Evolutionary conservation across 2,329 filamentous ascomycete genomes (phyloP), one percentile per base, ranked within the genome.

Genomic region (Ramularia collo-cygni): DNA sequence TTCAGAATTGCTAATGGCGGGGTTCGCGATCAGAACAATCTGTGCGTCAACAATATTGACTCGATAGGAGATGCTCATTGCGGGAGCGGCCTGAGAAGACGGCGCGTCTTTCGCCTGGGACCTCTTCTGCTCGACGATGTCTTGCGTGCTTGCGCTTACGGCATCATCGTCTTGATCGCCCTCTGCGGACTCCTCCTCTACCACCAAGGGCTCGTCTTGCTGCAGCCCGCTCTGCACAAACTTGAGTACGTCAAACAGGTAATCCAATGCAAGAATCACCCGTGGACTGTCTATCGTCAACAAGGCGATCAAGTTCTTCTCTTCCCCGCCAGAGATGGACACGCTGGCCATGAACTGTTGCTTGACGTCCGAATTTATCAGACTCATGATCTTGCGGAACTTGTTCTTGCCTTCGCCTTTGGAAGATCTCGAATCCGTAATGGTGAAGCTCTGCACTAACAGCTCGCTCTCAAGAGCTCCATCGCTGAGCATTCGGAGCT

Each of bases 271-370:
- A 60, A 99, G 85, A 43, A 99, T 96, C 40, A 98, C 78, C 3
- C 88, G 77, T 2, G 92, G 92, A 53, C 92, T 98, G 57, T 98
- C 92, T 46, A 98, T 80, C 0, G 89, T 95, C 42, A 95, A 77
- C 64, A 98, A 84, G 2, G 86, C 87, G 55, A 96, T 93, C 40
- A 96, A 65, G 59, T 81, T 85, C 44, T 80, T 79, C 28, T 95
- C 83, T 24, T 79, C 70, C 3, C 88, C 88, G 12, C 88, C 85
- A 1, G 89, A 88, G 64, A 98, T 93, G 0, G 89, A 93, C 3
- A 98, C 70, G 59, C 85, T 95, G 13, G 92, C 92, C 92, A 98
- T 98, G 57, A 98, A 89, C 55, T 99, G 93, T 61, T 96, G 89
- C 32, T 79, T 77, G 39, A 92, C 88, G 40, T 89, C 83, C 53